Conservation (phyloP, 2,329 filamentous ascomycete species). For the Exophiala calicioides region DNA sequence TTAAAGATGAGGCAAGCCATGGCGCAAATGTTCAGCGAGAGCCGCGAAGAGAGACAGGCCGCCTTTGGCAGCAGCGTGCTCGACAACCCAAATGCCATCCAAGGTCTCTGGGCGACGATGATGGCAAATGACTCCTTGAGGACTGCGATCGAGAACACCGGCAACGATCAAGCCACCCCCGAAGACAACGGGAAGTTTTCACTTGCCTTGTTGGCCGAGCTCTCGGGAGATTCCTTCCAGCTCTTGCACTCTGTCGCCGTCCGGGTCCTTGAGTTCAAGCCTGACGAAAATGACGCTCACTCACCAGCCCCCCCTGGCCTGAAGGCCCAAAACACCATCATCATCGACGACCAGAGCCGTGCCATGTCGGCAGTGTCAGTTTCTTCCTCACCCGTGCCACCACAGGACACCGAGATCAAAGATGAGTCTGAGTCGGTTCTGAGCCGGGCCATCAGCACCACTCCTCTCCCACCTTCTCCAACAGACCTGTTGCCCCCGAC, state of each 20-base stretch:
- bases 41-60: slow-evolving; percentile 8
- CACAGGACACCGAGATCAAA: too few relatives aligned
- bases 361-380: too few relatives aligned
- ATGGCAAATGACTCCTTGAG: slow-evolving; percentile 8
- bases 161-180: slow-evolving; percentile 6
- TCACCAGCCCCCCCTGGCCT: too few relatives aligned
- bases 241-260: slow-evolving; percentile 13
- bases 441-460: too few relatives aligned
- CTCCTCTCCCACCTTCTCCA: too few relatives aligned
- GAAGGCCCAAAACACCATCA: too few relatives aligned
- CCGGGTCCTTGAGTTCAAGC: slow-evolving; percentile 8
- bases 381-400: too few relatives aligned
- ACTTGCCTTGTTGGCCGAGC: slow-evolving; percentile 17
- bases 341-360: too few relatives aligned
- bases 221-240: slow-evolving; percentile 17
- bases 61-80: slow-evolving; percentile 10
- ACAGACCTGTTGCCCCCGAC: too few relatives aligned
- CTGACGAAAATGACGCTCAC: slow-evolving; percentile 5
- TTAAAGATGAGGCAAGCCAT: slow-evolving; percentile 15
- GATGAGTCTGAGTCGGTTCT: too few relatives aligned
- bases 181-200: slow-evolving; percentile 10
- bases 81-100: slow-evolving; percentile 17
- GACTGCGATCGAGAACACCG: slow-evolving; percentile 16
- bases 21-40: slow-evolving; percentile 2
- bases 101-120: slow-evolving; percentile 16